These are phyloP conservation scores for Penicillium crystallinum DNA, from an alignment of 495 filamentous ascomycete genomes.

Conservation along the genomic window DNA sequence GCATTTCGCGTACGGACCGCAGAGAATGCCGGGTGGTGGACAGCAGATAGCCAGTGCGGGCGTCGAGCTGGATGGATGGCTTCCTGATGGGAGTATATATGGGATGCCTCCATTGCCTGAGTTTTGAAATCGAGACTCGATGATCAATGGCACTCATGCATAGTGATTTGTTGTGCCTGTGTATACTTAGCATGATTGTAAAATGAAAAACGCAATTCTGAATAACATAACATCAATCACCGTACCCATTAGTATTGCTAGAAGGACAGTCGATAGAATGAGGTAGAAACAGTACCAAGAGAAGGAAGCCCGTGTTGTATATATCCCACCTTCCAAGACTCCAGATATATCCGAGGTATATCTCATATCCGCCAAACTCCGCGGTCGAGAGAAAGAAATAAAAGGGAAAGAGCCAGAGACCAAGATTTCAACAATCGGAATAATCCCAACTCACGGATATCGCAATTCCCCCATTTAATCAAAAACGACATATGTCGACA, in stretches of 20 bases:
- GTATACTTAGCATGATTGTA: not conserved
- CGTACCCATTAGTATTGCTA: too few species aligned
- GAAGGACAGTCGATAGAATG: too few species aligned
- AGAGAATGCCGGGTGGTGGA: slow-evolving; percentile 10
- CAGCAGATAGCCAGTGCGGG: slow-evolving; percentile 15
- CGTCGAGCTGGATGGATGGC: slow-evolving; percentile 37
- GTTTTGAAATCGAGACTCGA: slow-evolving; percentile 15
- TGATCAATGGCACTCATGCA: not conserved
- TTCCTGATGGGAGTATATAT: slow-evolving; percentile 32
- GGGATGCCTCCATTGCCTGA: slow-evolving; percentile 32
- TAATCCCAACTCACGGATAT: not conserved
- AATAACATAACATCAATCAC: too few species aligned
- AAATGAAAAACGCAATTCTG: not conserved
- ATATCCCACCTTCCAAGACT: too few species aligned
- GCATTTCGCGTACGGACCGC: slow-evolving; percentile 28
- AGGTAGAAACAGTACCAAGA: too few species aligned
- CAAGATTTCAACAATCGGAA: not conserved
- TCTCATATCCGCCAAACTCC: too few species aligned
- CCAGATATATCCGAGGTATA: too few species aligned
- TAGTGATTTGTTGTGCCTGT: not conserved
- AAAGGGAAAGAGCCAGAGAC: not conserved
- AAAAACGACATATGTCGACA: not conserved
- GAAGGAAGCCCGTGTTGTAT: too few species aligned
- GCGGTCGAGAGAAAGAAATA: not conserved
- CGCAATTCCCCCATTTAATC: not conserved